A percentile compares a stretch with the other conserved stretches of the same genome.
Evolutionary conservation across 1,139 yeast genomes (phyloP).

Genomic region (Kazachstania sp.): DNA sequence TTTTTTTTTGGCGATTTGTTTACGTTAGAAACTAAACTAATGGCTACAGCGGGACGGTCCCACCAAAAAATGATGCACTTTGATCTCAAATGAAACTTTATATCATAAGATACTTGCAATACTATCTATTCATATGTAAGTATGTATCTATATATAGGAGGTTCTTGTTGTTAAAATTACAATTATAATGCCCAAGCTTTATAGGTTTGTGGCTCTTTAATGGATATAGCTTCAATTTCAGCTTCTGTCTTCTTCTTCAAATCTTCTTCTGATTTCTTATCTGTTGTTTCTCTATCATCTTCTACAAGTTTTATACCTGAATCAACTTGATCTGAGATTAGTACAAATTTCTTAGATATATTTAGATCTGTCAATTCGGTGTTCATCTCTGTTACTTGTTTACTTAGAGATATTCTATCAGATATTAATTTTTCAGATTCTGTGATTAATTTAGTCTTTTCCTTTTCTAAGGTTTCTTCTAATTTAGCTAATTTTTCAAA

Average conservation of each 20-base stretch:
- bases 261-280: constrained; percentile 12
- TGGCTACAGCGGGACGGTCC: too few relatives aligned
- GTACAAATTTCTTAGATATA: constrained; percentile 24
- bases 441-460: constrained; percentile 20
- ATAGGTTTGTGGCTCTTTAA: constrained; percentile 25
- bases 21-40: too few relatives aligned
- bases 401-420: constrained; percentile 27
- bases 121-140: neutral
- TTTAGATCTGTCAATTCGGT: constrained; percentile 22
- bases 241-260: constrained; percentile 20
- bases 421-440: constrained; percentile 25
- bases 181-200: constrained; percentile 28
- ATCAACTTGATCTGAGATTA: constrained; percentile 28
- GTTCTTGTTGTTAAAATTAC: constrained; percentile 1
- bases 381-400: constrained; percentile 27
- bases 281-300: constrained; percentile 17
- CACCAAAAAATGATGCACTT: too few relatives aligned
- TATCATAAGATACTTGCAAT: neutral
- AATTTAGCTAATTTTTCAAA: constrained; percentile 22
- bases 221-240: constrained; percentile 25
- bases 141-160: neutral
- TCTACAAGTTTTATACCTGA: constrained; percentile 26
- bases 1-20: neutral
- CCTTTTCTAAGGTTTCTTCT: constrained; percentile 23
- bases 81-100: neutral